Percentiles rank a stretch among this genome's conserved stretches.
Conservation (phyloP, 2,329 filamentous ascomycete genomes). For the Ophioceras dolichostomum region DNA sequence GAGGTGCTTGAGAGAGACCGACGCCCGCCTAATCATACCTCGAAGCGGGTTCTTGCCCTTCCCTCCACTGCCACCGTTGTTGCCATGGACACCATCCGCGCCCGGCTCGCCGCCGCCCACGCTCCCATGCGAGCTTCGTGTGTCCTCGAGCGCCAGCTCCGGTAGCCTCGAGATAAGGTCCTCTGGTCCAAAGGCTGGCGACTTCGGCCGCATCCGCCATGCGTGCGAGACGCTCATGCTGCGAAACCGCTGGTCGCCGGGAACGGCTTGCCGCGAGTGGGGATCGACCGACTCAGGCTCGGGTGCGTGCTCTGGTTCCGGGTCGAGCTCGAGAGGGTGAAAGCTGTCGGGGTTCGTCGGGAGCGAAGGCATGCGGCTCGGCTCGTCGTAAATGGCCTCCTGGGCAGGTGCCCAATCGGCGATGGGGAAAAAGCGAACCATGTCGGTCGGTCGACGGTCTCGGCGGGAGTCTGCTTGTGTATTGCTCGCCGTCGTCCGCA, state of each 20-base stretch:
- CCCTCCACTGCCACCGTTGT: too few species aligned
- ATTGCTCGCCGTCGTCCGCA: too few species aligned
- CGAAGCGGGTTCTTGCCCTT: conserved; percentile 24
- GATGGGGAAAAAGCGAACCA: conserved; percentile 25
- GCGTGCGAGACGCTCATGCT: conserved; percentile 38
- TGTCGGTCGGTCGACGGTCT: conserved; percentile 13
- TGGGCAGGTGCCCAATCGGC: conserved; percentile 28
- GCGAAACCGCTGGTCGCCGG: conserved; percentile 25
- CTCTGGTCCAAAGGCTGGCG: conserved; percentile 20
- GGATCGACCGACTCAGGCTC: conserved; percentile 4
- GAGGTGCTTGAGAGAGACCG: conserved; percentile 37
- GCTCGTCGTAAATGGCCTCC: conserved; percentile 27
- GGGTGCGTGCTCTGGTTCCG: conserved; percentile 3
- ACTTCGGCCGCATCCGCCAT: conserved; percentile 34
- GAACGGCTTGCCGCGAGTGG: conserved; percentile 10
- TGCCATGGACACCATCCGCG: conserved; percentile 1
- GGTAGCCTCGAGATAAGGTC: conserved; percentile 13
- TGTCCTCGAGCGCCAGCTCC: conserved; percentile 16
- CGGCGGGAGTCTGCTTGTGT: not conserved
- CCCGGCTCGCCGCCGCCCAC: not conserved
- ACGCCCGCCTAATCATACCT: conserved; percentile 42
- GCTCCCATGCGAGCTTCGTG: conserved; percentile 4
- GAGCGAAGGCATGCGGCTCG: conserved; percentile 1
- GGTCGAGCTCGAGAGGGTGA: not conserved
- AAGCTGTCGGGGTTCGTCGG: conserved; percentile 2